Conservation (phyloP, 2,329 filamentous ascomycete species). For the Colletotrichum acutatum region DNA sequence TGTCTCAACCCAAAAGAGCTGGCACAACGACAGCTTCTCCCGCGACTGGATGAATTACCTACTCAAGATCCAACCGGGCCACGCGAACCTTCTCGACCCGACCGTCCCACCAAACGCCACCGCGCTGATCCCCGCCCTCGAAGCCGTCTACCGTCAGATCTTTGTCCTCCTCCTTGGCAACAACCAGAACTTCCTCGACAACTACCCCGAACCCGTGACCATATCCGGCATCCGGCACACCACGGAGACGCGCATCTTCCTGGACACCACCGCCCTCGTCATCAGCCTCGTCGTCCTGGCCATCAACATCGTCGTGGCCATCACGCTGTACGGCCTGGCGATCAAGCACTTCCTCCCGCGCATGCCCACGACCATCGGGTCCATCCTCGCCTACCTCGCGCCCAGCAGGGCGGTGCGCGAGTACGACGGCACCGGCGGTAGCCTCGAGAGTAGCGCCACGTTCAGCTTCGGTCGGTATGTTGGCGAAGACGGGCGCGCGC, state of each 20-base stretch:
- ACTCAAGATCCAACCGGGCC: slow-evolving; percentile 44
- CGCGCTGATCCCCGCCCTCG: slow-evolving; percentile 31
- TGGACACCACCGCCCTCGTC: slow-evolving; percentile 57
- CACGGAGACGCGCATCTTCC: slow-evolving; percentile 56
- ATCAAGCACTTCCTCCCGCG: slow-evolving; percentile 57
- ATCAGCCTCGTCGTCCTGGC: slow-evolving; percentile 56
- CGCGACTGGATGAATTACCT: slow-evolving; percentile 61
- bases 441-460: slow-evolving; percentile 40
- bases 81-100: slow-evolving; percentile 47
- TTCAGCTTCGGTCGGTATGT: slow-evolving; percentile 63
- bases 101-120: slow-evolving; percentile 36
- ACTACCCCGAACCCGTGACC: not conserved
- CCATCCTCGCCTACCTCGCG: slow-evolving; percentile 58
- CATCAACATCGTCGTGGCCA: slow-evolving; percentile 55
- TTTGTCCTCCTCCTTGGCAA: slow-evolving; percentile 49
- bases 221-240: slow-evolving; percentile 36
- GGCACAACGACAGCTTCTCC: slow-evolving; percentile 60
- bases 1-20: slow-evolving; percentile 34
- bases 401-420: slow-evolving; percentile 53
- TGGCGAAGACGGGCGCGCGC: slow-evolving; percentile 55
- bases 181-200: slow-evolving; percentile 53
- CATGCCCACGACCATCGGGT: slow-evolving; percentile 62
- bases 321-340: slow-evolving; percentile 53
- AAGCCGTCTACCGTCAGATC: slow-evolving; percentile 40
- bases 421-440: slow-evolving; percentile 38